Evolutionary conservation across 2,329 filamentous ascomycete species (phyloP).

Genomic region (Fusarium nisikadoi): DNA sequence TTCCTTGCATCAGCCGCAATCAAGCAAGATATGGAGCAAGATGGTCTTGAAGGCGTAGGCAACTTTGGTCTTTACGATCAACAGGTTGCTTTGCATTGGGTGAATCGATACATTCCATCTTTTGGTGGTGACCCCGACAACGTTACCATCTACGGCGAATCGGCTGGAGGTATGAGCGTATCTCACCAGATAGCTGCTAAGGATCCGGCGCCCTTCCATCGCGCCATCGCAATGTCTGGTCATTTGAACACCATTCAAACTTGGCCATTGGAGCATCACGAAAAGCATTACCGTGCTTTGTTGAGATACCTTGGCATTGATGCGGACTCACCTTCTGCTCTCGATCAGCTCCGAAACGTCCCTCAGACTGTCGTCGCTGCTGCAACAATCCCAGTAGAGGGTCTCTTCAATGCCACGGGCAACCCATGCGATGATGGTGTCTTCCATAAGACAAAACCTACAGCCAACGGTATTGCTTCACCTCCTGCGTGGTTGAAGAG

Average conservation of each 20-base stretch:
- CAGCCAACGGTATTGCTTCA: not conserved
- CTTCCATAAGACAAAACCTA: constrained; percentile 1
- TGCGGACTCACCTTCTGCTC: constrained; percentile 1
- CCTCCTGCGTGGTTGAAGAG: constrained; percentile 19
- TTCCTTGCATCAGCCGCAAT: not conserved
- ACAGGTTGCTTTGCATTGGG: not conserved
- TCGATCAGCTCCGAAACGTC: constrained; percentile 13
- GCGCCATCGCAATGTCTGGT: constrained; percentile 7
- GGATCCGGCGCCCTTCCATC: not conserved
- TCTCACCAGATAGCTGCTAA: not conserved
- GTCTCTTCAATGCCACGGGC: constrained; percentile 14
- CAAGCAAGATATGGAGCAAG: not conserved
- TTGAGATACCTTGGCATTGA: constrained; percentile 21
- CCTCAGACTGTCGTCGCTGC: constrained; percentile 7
- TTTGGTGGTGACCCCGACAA: not conserved
- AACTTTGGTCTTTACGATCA: constrained; percentile 10
- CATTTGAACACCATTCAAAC: not conserved
- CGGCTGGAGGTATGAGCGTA: constrained; percentile 1
- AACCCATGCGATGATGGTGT: constrained; percentile 26
- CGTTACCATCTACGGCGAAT: constrained; percentile 1
- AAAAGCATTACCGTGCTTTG: constrained; percentile 9
- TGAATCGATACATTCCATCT: not conserved
- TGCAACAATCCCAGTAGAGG: constrained; percentile 20
- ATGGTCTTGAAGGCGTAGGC: not conserved
- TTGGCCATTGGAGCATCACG: not conserved